Conservation (phyloP, 129 eudicot species). For the Flaveria brownii region DNA sequence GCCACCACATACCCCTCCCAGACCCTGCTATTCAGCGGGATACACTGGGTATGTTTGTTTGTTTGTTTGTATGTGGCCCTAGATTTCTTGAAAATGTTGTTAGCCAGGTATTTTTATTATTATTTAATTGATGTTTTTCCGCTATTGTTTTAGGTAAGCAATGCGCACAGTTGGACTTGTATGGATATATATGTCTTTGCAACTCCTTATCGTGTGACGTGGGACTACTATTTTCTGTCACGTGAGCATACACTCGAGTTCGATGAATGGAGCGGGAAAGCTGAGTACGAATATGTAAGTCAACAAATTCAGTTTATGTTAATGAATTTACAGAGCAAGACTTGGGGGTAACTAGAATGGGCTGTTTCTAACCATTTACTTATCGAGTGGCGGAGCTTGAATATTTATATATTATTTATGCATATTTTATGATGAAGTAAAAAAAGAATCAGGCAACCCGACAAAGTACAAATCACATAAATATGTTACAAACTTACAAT, state of each 20-base stretch:
- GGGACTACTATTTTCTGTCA: constrained; percentile 80
- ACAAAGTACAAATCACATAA: too few species aligned
- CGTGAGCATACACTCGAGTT: constrained; percentile 90
- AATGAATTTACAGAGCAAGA: background rate
- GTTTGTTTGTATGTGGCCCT: background rate
- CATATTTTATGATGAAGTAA: too few species aligned
- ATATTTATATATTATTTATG: background rate
- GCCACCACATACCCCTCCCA: too few species aligned
- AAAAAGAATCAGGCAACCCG: too few species aligned
- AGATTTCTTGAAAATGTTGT: constrained; percentile 12
- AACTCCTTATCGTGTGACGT: constrained; percentile 96
- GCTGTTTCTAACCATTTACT: background rate
- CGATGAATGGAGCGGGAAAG: constrained; percentile 80
- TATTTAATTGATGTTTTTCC: background rate
- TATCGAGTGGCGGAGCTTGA: background rate
- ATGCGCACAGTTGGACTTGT: constrained; percentile 95
- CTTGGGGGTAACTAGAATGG: background rate
- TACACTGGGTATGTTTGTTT: too few species aligned
- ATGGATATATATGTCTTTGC: constrained; percentile 96
- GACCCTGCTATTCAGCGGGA: too few species aligned
- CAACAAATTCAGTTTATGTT: constrained; percentile 9
- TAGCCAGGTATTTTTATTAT: background rate
- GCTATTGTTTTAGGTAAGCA: constrained; percentile 55
- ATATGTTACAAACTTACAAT: too few species aligned
- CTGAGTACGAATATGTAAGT: constrained; percentile 93